Percentiles rank a stretch among this genome's conserved stretches.
Evolutionary conservation across 2,329 filamentous ascomycete species (phyloP).

Genomic region (Cryphonectria carpinicola): DNA sequence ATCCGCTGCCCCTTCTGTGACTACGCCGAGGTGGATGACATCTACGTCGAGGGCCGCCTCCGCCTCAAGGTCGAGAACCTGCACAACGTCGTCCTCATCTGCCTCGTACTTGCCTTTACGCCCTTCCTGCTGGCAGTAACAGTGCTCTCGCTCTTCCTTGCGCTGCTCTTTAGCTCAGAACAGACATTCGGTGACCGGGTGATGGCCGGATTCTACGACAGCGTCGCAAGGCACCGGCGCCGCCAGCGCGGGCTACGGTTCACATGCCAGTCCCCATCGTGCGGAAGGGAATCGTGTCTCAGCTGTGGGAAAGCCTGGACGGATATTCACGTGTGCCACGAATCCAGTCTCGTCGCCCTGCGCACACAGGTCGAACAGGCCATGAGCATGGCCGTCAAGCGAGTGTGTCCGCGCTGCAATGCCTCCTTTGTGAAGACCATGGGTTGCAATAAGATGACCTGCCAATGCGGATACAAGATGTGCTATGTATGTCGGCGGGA

Average conservation of each 20-base stretch:
- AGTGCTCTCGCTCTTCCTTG: conserved; percentile 50
- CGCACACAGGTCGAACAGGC: conserved; percentile 90
- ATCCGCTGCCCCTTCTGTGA: conserved; percentile 87
- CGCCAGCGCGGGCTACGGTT: conserved; percentile 77
- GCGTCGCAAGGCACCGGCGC: conserved; percentile 69
- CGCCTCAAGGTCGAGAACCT: conserved; percentile 58
- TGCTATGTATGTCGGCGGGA: conserved; percentile 93
- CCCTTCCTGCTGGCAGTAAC: conserved; percentile 60
- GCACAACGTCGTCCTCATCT: conserved; percentile 53
- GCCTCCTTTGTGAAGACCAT: conserved; percentile 90
- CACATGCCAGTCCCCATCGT: conserved; percentile 71
- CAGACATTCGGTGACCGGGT: conserved; percentile 48
- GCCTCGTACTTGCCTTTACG: conserved; percentile 57
- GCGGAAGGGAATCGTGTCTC: conserved; percentile 75
- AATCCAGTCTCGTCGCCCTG: conserved; percentile 78
- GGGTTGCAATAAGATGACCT: conserved; percentile 97
- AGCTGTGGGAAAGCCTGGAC: conserved; percentile 81
- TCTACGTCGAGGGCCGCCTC: conserved; percentile 65
- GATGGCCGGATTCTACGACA: conserved; percentile 55
- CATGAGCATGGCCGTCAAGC: conserved; percentile 91
- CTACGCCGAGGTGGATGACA: conserved; percentile 86
- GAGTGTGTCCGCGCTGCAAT: conserved; percentile 89
- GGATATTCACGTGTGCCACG: conserved; percentile 89
- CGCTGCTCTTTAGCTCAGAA: conserved; percentile 48
- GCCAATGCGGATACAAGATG: conserved; percentile 96